phyloP scores from a whole-genome alignment of 169 alveolate genomes.

The Babesia microti region DNA sequence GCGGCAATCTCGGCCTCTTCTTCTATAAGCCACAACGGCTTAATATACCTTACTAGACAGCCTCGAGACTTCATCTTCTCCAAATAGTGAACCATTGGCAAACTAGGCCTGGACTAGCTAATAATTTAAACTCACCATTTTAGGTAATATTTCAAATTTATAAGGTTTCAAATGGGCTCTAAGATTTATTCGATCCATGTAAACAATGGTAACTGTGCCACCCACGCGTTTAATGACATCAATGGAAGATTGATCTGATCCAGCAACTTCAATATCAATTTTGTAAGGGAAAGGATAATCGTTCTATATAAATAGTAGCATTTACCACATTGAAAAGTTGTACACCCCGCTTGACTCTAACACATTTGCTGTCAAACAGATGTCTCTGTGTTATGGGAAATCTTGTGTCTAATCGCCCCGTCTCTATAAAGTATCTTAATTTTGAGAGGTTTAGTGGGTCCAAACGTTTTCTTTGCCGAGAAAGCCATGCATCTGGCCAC shows the following conservation, averaged over 20 bases:
- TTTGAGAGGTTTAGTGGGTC: conserved; percentile 64
- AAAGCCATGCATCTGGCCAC: conserved; percentile 69
- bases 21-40: conserved; percentile 77
- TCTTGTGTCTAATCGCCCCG: conserved; percentile 67
- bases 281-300: conserved; percentile 81
- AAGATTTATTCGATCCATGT: conserved; percentile 62
- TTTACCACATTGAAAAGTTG: conserved; percentile 65
- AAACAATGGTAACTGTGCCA: conserved; percentile 68
- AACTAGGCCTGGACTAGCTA: conserved; percentile 63
- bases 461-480: conserved; percentile 54
- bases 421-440: conserved; percentile 68
- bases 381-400: conserved; percentile 79
- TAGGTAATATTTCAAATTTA: conserved; percentile 69
- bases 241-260: conserved; percentile 77
- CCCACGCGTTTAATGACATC: conserved; percentile 75
- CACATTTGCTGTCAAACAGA: conserved; percentile 69
- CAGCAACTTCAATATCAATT: conserved; percentile 72
- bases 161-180: conserved; percentile 75
- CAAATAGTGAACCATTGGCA: conserved; percentile 57
- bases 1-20: conserved; percentile 59
- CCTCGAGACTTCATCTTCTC: conserved; percentile 76
- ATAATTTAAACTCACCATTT: conserved; percentile 37
- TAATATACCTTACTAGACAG: conserved; percentile 64
- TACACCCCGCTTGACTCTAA: conserved; percentile 65
- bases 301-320: conserved; percentile 35